These are phyloP conservation scores for Phymatotrichopsis omnivora DNA, from an alignment of 2,329 filamentous ascomycete genomes.

Conservation along the genomic window DNA sequence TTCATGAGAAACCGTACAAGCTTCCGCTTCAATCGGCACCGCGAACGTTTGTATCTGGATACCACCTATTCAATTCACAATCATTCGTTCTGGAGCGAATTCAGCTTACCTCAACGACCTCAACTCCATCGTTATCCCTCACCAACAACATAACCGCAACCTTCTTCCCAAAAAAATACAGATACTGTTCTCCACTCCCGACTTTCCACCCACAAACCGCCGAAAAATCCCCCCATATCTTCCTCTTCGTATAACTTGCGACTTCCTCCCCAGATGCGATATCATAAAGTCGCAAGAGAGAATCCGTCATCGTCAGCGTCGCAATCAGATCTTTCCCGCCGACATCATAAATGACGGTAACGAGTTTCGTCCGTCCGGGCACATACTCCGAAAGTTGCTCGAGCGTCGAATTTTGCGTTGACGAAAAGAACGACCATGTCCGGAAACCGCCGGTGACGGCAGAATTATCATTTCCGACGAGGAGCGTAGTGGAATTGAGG, in stretches of 20 bases:
- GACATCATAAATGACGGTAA: constrained; percentile 37
- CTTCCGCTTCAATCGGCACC: constrained; percentile 38
- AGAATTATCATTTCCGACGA: constrained; percentile 42
- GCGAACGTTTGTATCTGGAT: constrained; percentile 37
- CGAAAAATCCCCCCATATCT: constrained; percentile 41
- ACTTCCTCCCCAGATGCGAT: constrained; percentile 30
- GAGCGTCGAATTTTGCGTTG: constrained; percentile 29
- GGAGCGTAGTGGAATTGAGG: constrained; percentile 32
- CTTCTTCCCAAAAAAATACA: constrained; percentile 41
- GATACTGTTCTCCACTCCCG: constrained; percentile 37
- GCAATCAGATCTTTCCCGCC: constrained; percentile 36
- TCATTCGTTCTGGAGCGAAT: background rate
- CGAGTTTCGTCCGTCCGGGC: constrained; percentile 40
- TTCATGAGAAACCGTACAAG: constrained; percentile 38
- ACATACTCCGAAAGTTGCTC: constrained; percentile 32
- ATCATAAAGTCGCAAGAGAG: constrained; percentile 38
- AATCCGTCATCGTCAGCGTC: constrained; percentile 40
- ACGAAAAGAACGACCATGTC: constrained; percentile 33
- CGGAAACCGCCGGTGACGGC: constrained; percentile 40
- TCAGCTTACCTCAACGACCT: constrained; percentile 38
- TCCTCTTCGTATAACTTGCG: constrained; percentile 33
- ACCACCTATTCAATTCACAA: background rate
- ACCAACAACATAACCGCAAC: constrained; percentile 37
- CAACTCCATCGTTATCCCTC: constrained; percentile 31
- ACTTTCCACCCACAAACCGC: constrained; percentile 41